These are phyloP conservation scores for Salvia miltiorrhiza DNA, from an alignment of 257 asterid species.

Conservation along the genomic window DNA sequence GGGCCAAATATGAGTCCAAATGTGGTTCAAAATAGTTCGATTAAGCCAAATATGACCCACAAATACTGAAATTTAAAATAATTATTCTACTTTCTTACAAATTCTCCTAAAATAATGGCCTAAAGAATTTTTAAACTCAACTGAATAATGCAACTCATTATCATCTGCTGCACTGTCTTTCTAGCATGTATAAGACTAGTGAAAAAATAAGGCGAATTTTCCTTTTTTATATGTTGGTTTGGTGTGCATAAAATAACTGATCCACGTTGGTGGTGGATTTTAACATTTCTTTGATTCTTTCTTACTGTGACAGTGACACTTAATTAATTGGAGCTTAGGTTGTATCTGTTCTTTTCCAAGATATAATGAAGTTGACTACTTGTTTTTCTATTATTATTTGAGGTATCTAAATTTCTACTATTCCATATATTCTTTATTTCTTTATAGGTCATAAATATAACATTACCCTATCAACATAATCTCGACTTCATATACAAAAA, in stretches of 20 bases:
- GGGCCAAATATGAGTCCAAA: no score
- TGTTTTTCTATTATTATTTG: no score
- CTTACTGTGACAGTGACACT: neutral
- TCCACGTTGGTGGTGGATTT: neutral
- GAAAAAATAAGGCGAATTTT: slow-evolving; percentile 17
- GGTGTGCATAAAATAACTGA: slow-evolving; percentile 7
- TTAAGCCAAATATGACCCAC: no score
- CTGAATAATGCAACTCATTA: neutral
- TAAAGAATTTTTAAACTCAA: no score
- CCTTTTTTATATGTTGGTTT: neutral
- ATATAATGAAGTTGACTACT: slow-evolving; percentile 1
- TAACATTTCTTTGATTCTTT: slow-evolving; percentile 31
- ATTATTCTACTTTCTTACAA: no score
- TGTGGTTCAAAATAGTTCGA: no score
- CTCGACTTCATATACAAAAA: no score
- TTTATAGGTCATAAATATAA: no score
- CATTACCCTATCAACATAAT: no score
- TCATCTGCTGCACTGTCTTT: neutral
- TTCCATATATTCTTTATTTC: neutral
- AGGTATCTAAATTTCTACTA: neutral
- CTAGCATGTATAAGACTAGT: slow-evolving; percentile 4
- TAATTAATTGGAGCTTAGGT: slow-evolving; percentile 10
- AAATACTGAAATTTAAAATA: no score
- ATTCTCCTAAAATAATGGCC: no score
- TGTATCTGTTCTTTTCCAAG: neutral